A percentile compares a stretch with the other conserved stretches of the same genome.
Evolutionary conservation across 2,329 filamentous ascomycete genomes (phyloP).

Genomic region (Pseudocercospora vitis): DNA sequence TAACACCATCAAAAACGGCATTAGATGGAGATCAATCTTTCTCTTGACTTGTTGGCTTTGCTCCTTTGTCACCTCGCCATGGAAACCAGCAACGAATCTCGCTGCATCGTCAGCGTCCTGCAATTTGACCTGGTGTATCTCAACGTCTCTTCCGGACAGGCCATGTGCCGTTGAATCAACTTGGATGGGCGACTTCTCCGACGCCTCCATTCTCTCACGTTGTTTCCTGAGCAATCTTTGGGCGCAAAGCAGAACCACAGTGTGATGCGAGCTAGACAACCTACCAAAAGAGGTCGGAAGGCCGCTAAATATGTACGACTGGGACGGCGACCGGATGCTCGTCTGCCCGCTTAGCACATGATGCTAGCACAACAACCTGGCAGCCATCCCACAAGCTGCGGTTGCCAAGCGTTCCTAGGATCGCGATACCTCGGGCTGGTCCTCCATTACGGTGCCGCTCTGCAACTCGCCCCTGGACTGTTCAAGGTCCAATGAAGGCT

Average conservation of each 20-base stretch:
- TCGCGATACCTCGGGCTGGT: neutral
- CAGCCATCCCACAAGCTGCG: neutral
- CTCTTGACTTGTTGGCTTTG: conserved; percentile 12
- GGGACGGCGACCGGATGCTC: neutral
- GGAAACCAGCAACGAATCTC: conserved; percentile 10
- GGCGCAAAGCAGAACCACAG: neutral
- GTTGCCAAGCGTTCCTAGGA: neutral
- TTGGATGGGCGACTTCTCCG: neutral
- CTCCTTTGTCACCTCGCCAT: conserved; percentile 12
- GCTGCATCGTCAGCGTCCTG: conserved; percentile 15
- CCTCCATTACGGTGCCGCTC: neutral
- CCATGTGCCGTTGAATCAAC: neutral
- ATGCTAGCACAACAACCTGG: neutral
- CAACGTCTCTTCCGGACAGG: conserved; percentile 5
- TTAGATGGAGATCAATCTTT: conserved; percentile 17
- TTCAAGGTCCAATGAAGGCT: no score
- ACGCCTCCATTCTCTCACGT: neutral
- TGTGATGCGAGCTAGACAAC: neutral
- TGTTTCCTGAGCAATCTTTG: neutral
- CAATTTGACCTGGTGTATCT: conserved; percentile 13
- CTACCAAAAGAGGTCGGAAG: neutral
- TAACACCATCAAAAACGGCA: conserved; percentile 20
- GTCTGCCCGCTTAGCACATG: neutral
- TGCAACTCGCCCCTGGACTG: neutral
- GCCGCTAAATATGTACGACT: neutral